Evolutionary conservation across 768 basidiomycete species (phyloP).

Genomic region (Gymnopilus junonius): DNA sequence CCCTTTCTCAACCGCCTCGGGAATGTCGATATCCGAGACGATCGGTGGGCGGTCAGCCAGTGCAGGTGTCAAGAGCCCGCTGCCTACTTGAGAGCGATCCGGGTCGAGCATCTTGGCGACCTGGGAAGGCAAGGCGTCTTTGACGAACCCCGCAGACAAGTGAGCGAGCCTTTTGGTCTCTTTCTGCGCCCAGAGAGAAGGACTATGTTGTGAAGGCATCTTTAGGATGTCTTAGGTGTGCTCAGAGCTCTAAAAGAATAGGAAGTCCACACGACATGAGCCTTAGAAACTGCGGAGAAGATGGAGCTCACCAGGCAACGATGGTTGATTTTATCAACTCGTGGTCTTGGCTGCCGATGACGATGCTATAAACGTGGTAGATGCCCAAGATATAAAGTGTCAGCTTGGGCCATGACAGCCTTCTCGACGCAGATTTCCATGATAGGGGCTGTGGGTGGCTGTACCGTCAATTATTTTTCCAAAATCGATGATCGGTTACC

Average conservation of each 20-base stretch:
- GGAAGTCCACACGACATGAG: not conserved
- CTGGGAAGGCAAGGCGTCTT: conserved; percentile 13
- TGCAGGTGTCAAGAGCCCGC: conserved; percentile 2
- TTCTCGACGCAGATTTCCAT: not conserved
- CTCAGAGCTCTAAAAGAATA: not conserved
- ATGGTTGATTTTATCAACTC: not conserved
- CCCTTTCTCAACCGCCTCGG: conserved; percentile 56
- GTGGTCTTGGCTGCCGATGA: too few relatives aligned
- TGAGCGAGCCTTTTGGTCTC: conserved; percentile 29
- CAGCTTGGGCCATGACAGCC: not conserved
- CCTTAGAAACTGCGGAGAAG: not conserved
- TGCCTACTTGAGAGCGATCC: not conserved
- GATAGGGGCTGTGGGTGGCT: not conserved
- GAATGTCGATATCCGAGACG: conserved; percentile 48
- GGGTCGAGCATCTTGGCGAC: conserved; percentile 7
- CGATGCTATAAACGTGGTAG: not conserved
- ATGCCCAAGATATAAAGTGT: not conserved
- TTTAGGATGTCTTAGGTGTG: not conserved
- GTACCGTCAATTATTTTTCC: not conserved
- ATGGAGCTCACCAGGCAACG: not conserved
- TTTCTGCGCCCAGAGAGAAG: conserved; percentile 28
- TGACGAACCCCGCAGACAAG: conserved; percentile 32
- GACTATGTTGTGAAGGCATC: conserved; percentile 31
- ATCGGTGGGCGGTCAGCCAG: conserved; percentile 21
- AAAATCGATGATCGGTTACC: not conserved